phyloP scores from a whole-genome alignment of 1,139 yeast genomes.

The Nadsonia commutata region DNA sequence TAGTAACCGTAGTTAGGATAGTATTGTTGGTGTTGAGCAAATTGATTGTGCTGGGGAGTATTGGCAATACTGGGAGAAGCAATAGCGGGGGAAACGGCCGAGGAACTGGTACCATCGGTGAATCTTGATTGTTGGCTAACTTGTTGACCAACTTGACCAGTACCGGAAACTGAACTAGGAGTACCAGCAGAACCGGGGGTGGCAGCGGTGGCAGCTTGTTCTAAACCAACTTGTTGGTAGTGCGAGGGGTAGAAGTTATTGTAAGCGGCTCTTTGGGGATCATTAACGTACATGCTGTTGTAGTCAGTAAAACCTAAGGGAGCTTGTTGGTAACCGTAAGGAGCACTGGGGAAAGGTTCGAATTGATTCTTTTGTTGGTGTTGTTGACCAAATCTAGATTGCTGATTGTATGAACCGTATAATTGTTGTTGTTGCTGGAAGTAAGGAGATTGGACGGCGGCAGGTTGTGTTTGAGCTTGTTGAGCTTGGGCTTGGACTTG shows the following conservation, averaged over 20 bases:
- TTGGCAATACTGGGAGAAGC: conserved; percentile 3
- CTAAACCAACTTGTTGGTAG: conserved; percentile 3
- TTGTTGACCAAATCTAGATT: conserved; percentile 4
- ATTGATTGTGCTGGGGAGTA: conserved; percentile 3
- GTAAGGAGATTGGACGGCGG: background rate
- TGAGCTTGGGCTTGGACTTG: conserved; percentile 4
- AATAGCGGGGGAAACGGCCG: conserved; percentile 4
- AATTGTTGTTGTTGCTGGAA: conserved; percentile 4
- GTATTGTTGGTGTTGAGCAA: conserved; percentile 2
- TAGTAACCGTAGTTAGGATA: conserved; percentile 7
- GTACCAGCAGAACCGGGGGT: background rate
- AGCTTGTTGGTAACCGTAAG: background rate
- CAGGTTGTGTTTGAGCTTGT: conserved; percentile 2
- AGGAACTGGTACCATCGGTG: background rate
- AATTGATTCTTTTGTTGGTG: conserved; percentile 1
- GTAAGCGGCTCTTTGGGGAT: background rate
- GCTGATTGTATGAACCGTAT: conserved; percentile 2
- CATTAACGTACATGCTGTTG: background rate
- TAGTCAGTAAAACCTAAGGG: background rate
- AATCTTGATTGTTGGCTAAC: background rate
- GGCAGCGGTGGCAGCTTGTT: conserved; percentile 4
- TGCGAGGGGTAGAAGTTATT: background rate
- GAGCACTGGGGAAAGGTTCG: background rate
- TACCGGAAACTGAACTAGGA: background rate
- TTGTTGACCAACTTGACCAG: background rate